These are phyloP conservation scores for Candida palmyrensis DNA, from an alignment of 805 yeast species.

Conservation along the genomic window DNA sequence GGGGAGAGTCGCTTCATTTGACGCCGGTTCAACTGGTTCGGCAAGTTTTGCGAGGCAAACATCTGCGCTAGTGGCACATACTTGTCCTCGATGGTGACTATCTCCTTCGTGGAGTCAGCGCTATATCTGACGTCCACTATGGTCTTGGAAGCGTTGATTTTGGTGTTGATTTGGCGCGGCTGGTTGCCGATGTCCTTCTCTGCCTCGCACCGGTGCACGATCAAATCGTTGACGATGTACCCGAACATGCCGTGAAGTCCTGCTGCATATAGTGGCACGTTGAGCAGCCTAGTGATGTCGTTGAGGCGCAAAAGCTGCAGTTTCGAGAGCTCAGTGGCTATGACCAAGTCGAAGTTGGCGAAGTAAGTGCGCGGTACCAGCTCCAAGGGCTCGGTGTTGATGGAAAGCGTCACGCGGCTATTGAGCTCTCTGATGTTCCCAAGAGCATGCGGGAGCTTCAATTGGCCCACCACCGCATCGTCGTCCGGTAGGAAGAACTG, in stretches of 20 bases:
- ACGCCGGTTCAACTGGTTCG: slow-evolving; percentile 37
- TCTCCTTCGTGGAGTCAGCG: slow-evolving; percentile 39
- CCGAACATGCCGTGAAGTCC: slow-evolving; percentile 81
- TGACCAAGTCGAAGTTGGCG: slow-evolving; percentile 58
- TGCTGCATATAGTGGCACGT: slow-evolving; percentile 63
- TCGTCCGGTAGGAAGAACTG: slow-evolving; percentile 67
- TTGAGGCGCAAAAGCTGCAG: slow-evolving; percentile 46
- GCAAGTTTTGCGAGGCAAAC: slow-evolving; percentile 30
- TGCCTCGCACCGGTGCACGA: slow-evolving; percentile 52
- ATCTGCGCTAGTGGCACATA: slow-evolving; percentile 31
- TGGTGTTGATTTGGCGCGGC: slow-evolving; percentile 37
- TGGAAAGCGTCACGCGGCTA: slow-evolving; percentile 62
- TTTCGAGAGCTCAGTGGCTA: slow-evolving; percentile 62
- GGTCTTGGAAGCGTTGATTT: slow-evolving; percentile 42
- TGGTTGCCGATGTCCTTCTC: slow-evolving; percentile 47
- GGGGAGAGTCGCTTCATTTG: slow-evolving; percentile 50
- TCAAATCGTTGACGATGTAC: slow-evolving; percentile 72
- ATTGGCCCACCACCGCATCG: slow-evolving; percentile 49
- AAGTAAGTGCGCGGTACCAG: slow-evolving; percentile 31
- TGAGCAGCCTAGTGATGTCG: slow-evolving; percentile 45
- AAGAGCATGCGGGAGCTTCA: slow-evolving; percentile 50
- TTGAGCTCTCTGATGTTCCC: slow-evolving; percentile 67
- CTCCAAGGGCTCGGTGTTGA: slow-evolving; percentile 28
- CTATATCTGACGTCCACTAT: slow-evolving; percentile 24
- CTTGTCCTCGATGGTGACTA: slow-evolving; percentile 31